Evolutionary conservation across 768 basidiomycete genomes (phyloP).

Genomic region (Suillus bovinus): DNA sequence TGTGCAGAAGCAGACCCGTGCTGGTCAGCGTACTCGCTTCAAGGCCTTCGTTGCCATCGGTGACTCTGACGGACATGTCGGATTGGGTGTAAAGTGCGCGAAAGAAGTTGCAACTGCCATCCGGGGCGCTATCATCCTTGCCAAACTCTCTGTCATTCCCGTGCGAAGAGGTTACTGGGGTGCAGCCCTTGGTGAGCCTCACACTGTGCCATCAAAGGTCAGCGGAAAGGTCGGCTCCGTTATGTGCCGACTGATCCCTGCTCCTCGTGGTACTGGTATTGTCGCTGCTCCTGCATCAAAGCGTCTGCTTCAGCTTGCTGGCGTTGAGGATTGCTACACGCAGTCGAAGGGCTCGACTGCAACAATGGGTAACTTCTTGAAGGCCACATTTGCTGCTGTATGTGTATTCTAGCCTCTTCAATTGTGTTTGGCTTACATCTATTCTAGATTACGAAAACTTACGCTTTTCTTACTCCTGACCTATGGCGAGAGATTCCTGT

Average conservation of each 20-base stretch:
- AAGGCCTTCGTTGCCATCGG: conserved; percentile 99
- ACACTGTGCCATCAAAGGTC: conserved; percentile 99
- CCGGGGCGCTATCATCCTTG: conserved; percentile 98
- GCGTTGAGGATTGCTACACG: conserved; percentile 97
- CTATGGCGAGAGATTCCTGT: conserved; percentile 95
- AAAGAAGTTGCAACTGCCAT: conserved; percentile 99
- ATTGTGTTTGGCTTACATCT: conserved; percentile 5
- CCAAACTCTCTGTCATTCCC: conserved; percentile 96
- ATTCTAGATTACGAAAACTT: conserved; percentile 91
- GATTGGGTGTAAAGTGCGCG: conserved; percentile 99
- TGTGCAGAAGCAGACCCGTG: conserved; percentile 99
- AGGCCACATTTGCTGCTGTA: conserved; percentile 93
- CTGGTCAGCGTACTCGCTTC: conserved; percentile 99
- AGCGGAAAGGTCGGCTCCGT: conserved; percentile 98
- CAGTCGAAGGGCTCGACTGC: conserved; percentile 98
- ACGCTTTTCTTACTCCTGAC: conserved; percentile 97
- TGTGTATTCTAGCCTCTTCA: conserved; percentile 30
- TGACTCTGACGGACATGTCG: conserved; percentile 98
- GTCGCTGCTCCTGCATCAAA: conserved; percentile 98
- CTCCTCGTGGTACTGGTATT: conserved; percentile 98
- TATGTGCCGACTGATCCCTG: conserved; percentile 98
- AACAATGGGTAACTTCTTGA: conserved; percentile 99
- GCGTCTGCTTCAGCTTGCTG: conserved; percentile 95
- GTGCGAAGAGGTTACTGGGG: conserved; percentile 99
- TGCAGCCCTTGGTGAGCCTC: conserved; percentile 96